A percentile compares a stretch with the other conserved stretches of the same genome.
Evolutionary conservation across 163 green algal genomes (phyloP).

Genomic region (Chlamydomonas reinhardtii): DNA sequence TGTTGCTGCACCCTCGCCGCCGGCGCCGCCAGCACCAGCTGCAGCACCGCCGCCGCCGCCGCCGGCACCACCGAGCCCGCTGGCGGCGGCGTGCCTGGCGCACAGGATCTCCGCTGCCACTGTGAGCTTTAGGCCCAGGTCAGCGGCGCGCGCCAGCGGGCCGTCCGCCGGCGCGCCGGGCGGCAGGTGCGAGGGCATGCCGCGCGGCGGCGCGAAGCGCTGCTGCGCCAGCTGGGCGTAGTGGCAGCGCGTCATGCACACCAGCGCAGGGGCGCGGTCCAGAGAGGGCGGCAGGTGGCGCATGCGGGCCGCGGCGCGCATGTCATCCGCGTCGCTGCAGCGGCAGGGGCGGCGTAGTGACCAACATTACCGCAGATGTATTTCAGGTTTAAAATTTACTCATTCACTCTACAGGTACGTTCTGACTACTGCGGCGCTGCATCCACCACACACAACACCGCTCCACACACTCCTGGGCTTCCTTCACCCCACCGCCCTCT

Average conservation of each 20-base stretch:
- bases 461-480: too few relatives aligned
- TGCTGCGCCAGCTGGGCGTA: slow-evolving; percentile 88
- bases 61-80: too few relatives aligned
- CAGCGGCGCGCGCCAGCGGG: slow-evolving; percentile 57
- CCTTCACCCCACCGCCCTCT: too few relatives aligned
- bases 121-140: slow-evolving; percentile 84
- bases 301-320: slow-evolving; percentile 60
- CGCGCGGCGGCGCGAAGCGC: slow-evolving; percentile 69
- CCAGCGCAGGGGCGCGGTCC: slow-evolving; percentile 52
- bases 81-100: background rate
- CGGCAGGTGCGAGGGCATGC: slow-evolving; percentile 62
- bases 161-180: slow-evolving; percentile 64
- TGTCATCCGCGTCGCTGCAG: slow-evolving; percentile 64
- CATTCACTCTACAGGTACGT: too few relatives aligned
- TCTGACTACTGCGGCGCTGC: too few relatives aligned
- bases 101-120: slow-evolving; percentile 85
- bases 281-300: slow-evolving; percentile 63
- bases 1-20: background rate
- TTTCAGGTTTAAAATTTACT: too few relatives aligned
- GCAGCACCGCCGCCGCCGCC: too few relatives aligned
- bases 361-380: too few relatives aligned
- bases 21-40: background rate
- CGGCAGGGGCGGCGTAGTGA: too few relatives aligned
- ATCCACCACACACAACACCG: too few relatives aligned
- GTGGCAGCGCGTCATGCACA: slow-evolving; percentile 81